Conservation (phyloP, 2,329 filamentous ascomycete species). For the Nothomitra cinnamomea region DNA sequence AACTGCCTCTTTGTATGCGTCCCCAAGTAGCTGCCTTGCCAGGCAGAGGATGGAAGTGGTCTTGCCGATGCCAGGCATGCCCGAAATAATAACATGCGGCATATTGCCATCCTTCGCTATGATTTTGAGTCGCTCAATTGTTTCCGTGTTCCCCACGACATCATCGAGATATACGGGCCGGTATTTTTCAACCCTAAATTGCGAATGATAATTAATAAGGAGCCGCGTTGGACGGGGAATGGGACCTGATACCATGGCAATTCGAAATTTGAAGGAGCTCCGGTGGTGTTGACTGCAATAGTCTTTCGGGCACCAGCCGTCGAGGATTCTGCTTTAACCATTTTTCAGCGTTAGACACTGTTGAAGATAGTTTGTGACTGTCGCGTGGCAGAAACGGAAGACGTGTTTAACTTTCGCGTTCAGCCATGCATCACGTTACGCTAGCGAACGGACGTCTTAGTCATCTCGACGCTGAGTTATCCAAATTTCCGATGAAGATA, state of each 20-base stretch:
- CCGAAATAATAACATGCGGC: constrained; percentile 98
- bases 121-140: constrained; percentile 91
- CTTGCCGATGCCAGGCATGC: constrained; percentile 97
- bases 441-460: too few species aligned
- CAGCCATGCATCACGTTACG: too few species aligned
- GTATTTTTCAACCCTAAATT: constrained; percentile 87
- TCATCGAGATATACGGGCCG: constrained; percentile 88
- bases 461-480: too few species aligned
- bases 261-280: constrained; percentile 28
- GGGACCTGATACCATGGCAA: constrained; percentile 26
- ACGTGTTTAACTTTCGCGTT: neutral
- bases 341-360: too few species aligned
- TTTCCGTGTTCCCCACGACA: constrained; percentile 94
- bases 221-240: too few species aligned
- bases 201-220: neutral
- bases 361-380: neutral
- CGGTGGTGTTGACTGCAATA: constrained; percentile 22
- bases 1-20: constrained; percentile 93
- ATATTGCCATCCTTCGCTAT: constrained; percentile 98
- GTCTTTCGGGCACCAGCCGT: constrained; percentile 25
- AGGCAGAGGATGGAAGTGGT: constrained; percentile 91
- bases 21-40: constrained; percentile 76
- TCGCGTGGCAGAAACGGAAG: neutral
- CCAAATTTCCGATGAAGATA: too few species aligned
- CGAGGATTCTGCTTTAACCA: constrained; percentile 27